Evolutionary conservation across 805 yeast genomes (phyloP).

Genomic region (Candida quercuum): DNA sequence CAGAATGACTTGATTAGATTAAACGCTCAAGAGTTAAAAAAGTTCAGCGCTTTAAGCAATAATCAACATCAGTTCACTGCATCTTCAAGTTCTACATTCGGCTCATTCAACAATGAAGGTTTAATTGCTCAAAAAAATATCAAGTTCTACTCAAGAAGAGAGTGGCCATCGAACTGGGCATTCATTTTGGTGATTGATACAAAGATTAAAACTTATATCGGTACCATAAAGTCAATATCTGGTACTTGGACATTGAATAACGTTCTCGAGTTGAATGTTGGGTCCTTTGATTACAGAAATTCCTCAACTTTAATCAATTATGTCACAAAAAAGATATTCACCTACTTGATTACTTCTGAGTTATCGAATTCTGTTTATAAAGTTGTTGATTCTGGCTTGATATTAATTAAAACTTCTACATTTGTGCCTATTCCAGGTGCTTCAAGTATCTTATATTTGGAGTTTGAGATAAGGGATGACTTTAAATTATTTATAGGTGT

Average conservation of each 20-base stretch:
- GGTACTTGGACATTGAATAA: constrained; percentile 17
- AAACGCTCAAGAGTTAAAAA: constrained; percentile 39
- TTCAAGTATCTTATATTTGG: constrained; percentile 28
- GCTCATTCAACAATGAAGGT: too few relatives aligned
- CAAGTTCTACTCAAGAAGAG: constrained; percentile 29
- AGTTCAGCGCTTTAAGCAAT: constrained; percentile 20
- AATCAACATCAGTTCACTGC: too few relatives aligned
- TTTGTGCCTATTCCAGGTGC: constrained; percentile 32
- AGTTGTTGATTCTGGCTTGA: constrained; percentile 3
- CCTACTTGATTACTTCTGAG: constrained; percentile 1
- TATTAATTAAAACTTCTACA: constrained; percentile 30
- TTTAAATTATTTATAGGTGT: constrained; percentile 14
- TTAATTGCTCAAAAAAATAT: constrained; percentile 16
- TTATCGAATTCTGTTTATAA: constrained; percentile 1
- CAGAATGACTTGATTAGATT: constrained; percentile 49
- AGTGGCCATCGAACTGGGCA: constrained; percentile 36
- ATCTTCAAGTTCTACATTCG: background rate
- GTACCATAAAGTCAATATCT: constrained; percentile 24
- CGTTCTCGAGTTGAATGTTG: constrained; percentile 8
- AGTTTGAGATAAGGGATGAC: constrained; percentile 7
- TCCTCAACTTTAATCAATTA: constrained; percentile 1
- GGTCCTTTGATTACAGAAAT: constrained; percentile 18
- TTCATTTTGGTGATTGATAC: constrained; percentile 27
- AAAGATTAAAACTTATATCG: constrained; percentile 28
- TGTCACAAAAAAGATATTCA: background rate